Evolutionary conservation across 352 stramenopile genomes (phyloP), one percentile per base, ranked within the genome.

Genomic region (Globisporangium irregulare): DNA sequence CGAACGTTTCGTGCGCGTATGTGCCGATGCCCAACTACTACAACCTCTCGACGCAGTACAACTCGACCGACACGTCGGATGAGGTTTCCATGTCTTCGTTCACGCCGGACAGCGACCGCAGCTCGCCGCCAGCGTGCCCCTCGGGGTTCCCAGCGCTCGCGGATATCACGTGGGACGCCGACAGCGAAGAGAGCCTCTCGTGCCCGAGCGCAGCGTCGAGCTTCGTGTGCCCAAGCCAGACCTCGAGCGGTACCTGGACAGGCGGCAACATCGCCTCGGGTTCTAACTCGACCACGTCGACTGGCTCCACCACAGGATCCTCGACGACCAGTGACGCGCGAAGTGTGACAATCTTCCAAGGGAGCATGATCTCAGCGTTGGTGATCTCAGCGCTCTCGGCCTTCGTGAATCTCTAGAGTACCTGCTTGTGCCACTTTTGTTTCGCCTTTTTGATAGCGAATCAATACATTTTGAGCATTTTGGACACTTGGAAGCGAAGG

Each of bases 21-120:
- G 84, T 84, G 25, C 72, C 67, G 27, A 94, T 93, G 80, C 90
- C 89, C 24, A 93, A 94, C 69, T 96, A 84, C 76, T 60, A 94
- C 27, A 75, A 73, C 62, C 72, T 97, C 8, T 69, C 77, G 10
- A 68, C 67, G 25, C 61, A 87, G 66, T 94, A 90, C 73, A 87
- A 83, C 10, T 62, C 71, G 14, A 76, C 67, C 1, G 61, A 75
- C 58, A 68, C 76, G 32, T 77, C 73, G 10, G 68, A 73, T 24
- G 80, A 89, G 57, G 41, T 56, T 3, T 64, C 41, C 0, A 75
- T 74, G 67, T 65, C 69, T 34, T 67, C 64, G 18, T 91, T 89
- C 58, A 79, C 70, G 8, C 60, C 77, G 4, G 63, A 74, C 48
- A 63, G 38, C 20, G 63, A 61, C 24, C 71, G 77, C 32, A 76